Base-by-base conservation (phyloP, 2,329 filamentous ascomycete genomes). In the Claviceps digitariae region DNA sequence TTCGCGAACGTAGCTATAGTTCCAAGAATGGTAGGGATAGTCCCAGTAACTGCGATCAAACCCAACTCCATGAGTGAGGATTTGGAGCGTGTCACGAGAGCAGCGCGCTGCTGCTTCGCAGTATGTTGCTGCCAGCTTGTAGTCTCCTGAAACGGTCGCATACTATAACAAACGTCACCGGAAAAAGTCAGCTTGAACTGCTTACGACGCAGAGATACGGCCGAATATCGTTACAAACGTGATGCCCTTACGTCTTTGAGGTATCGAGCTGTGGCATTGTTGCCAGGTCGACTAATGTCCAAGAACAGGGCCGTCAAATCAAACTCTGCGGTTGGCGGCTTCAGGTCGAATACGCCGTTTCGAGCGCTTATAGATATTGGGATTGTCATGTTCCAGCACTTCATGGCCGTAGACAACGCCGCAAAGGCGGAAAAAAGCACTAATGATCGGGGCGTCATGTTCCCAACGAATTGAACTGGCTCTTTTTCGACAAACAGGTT, bases 1-100 rank as follows among this genome's bases (percentile, higher is more conserved):
- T 13, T 66, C 65, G 48, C 76, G 69, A 29, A 79, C 72, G 63
- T 85, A 86, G 61, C 74, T 80, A 68, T 86, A 84, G 62, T 82
- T 79, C 69, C 72, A 76, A 59, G 74, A 68, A 62, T 79, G 72
- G 66, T 70, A 76, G 0, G 77, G 63, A 12, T 78, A 63, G 61
- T 85, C 79, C 81, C 81, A 85, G 69, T 84, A 85, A 46, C 71
- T 76, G 49, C 62, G 63, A 52, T 69, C 66, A 54, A 71, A 71
- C 25, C 68, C 71, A 25, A 71, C 57, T 4, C 71, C 70, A 50
- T 72, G 70, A 3, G 72, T 73, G 50, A 70, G 62, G 49, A 73
- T 66, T 59, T 73, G 69, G 4, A 72, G 55, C 23, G 62, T 57
- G 15, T 60, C 40, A 51, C 70, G 63, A 12, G 72, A 65, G 10